A percentile compares a stretch with the other conserved stretches of the same genome.
Conservation (phyloP, 2,329 filamentous ascomycete species). For the Ceratocystis diversiconidia region DNA sequence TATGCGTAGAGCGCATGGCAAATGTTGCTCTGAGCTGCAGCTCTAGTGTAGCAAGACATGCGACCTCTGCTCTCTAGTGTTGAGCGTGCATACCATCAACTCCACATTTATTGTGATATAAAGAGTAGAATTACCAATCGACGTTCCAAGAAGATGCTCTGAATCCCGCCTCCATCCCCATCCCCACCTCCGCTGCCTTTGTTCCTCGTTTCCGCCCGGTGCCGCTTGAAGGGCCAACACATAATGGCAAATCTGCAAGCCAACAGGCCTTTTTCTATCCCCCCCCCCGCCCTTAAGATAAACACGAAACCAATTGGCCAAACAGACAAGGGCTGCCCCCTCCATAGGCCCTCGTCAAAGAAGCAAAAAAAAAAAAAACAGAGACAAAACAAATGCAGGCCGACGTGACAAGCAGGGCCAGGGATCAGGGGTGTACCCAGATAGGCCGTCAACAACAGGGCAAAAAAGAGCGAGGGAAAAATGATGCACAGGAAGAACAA, state of each 20-base stretch:
- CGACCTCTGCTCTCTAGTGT: neutral
- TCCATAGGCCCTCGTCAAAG: neutral
- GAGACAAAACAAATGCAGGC: conserved; percentile 1
- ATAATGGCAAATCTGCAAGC: neutral
- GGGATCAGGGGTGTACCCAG: neutral
- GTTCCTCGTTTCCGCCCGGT: too few species aligned
- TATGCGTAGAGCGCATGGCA: neutral
- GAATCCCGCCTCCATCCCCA: too few species aligned
- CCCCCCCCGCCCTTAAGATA: neutral
- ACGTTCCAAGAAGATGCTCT: neutral
- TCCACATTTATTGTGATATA: too few species aligned
- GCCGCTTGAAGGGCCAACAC: neutral
- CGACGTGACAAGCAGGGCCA: neutral
- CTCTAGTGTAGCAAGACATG: neutral
- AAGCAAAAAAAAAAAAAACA: neutral
- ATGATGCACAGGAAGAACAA: neutral
- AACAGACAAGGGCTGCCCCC: neutral
- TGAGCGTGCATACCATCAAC: too few species aligned
- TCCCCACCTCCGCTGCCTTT: too few species aligned
- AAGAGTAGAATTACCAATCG: too few species aligned
- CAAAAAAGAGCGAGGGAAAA: neutral
- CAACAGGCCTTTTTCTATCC: neutral
- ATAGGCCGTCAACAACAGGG: neutral
- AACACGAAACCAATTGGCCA: conserved; percentile 1
- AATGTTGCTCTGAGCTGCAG: neutral